phyloP scores from a whole-genome alignment of 225 moss, liverwort and hornwort species.

The Climacium dendroides region DNA sequence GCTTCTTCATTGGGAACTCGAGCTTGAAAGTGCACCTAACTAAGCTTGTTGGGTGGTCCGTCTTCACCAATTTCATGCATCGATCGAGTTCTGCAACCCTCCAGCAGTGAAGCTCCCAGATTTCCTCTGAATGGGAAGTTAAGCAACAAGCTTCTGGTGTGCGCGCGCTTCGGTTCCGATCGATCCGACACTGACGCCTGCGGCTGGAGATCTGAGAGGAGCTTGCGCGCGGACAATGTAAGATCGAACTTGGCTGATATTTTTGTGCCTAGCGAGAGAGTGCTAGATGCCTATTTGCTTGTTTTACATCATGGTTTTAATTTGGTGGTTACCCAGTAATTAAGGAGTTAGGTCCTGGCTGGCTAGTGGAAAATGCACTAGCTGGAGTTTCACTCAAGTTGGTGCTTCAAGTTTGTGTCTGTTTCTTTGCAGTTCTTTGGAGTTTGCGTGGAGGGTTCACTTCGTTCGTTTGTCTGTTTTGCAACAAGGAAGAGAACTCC shows the following conservation, averaged over 20 bases:
- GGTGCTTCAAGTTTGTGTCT: not conserved
- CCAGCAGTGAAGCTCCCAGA: not conserved
- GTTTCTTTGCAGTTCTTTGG: not conserved
- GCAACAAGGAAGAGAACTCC: not conserved
- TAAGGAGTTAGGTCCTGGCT: no score
- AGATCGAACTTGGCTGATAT: not conserved
- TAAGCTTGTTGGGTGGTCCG: not conserved
- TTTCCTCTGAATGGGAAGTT: not conserved
- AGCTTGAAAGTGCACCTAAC: not conserved
- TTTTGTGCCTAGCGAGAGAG: no score
- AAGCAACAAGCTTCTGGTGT: not conserved
- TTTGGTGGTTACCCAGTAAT: not conserved
- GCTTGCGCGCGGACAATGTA: not conserved
- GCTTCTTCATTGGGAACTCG: not conserved
- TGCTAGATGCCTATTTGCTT: no score
- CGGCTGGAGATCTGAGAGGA: not conserved
- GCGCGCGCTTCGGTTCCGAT: not conserved
- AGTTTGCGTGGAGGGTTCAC: not conserved
- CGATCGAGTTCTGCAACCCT: not conserved
- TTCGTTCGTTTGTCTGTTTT: not conserved
- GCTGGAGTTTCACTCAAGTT: not conserved
- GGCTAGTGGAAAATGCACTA: not conserved
- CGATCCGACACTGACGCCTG: not conserved
- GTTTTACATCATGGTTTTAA: not conserved
- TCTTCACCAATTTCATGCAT: not conserved